phyloP scores from a whole-genome alignment of 2,329 filamentous ascomycete genomes.

The Tricladium varicosporioides region DNA sequence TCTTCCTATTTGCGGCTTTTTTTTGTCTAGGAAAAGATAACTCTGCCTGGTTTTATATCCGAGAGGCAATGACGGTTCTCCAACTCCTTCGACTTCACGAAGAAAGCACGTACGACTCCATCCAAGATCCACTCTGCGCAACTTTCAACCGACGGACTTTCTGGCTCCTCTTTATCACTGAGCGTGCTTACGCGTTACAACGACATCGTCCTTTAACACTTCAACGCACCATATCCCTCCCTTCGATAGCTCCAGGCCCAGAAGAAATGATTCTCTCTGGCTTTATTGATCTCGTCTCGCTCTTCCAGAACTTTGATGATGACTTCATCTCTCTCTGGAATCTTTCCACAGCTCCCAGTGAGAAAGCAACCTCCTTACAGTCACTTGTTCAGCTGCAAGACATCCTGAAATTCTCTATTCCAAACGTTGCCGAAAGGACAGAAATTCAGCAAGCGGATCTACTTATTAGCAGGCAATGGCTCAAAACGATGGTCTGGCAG shows the following conservation, averaged over 20 bases:
- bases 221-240: background rate
- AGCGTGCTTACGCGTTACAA: conserved; percentile 14
- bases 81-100: conserved; percentile 24
- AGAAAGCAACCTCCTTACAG: background rate
- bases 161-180: conserved; percentile 32
- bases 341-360: background rate
- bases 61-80: conserved; percentile 29
- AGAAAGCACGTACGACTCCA: background rate
- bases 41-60: conserved; percentile 32
- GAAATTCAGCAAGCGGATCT: conserved; percentile 40
- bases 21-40: conserved; percentile 34
- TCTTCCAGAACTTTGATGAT: conserved; percentile 11
- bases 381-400: background rate
- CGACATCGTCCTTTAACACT: conserved; percentile 4
- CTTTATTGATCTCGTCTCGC: conserved; percentile 3
- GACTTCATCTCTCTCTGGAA: conserved; percentile 8
- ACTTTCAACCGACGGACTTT: conserved; percentile 23
- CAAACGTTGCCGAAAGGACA: conserved; percentile 36
- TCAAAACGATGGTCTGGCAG: conserved; percentile 12
- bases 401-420: background rate
- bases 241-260: background rate
- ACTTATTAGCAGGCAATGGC: conserved; percentile 9
- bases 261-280: conserved; percentile 4
- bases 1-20: conserved; percentile 33
- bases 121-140: background rate